Conservation (phyloP, 129 eudicot species). For the Saussurea involucrata region DNA sequence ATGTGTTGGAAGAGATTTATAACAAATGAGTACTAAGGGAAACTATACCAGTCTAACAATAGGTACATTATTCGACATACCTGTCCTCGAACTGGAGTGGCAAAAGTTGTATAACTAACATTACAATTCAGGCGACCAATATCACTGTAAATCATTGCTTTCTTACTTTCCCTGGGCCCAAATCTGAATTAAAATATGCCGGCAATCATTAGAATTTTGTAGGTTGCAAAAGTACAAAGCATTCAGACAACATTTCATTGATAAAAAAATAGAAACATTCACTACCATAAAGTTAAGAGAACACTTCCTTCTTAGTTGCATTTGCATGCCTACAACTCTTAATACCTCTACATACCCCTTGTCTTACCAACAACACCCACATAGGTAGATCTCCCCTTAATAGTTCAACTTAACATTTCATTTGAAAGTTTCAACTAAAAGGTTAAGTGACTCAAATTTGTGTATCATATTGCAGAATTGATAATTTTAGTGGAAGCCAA, state of each 20-base stretch:
- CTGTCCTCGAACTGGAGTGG: slow-evolving; percentile 84
- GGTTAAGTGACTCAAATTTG: not conserved
- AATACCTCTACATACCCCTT: not conserved
- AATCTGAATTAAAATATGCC: slow-evolving; percentile 48
- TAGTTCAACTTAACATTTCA: not conserved
- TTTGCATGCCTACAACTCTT: not conserved
- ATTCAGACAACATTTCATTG: not conserved
- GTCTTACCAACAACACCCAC: not conserved
- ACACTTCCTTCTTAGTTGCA: not conserved
- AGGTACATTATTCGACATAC: slow-evolving; percentile 21
- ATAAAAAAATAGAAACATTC: not conserved
- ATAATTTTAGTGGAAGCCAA: not conserved
- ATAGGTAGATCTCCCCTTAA: not conserved
- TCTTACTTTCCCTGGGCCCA: slow-evolving; percentile 98
- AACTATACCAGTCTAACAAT: not conserved
- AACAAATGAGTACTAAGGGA: not conserved
- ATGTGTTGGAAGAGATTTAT: not conserved
- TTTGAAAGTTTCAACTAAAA: not conserved
- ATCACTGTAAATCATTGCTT: slow-evolving; percentile 95
- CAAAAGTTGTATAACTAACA: slow-evolving; percentile 85
- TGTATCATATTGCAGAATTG: not conserved
- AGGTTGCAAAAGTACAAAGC: not conserved
- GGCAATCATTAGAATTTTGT: not conserved
- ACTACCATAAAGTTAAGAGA: not conserved
- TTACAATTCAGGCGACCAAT: slow-evolving; percentile 84